phyloP scores from a whole-genome alignment of 768 basidiomycete genomes.

The Lactarius tabidus region DNA sequence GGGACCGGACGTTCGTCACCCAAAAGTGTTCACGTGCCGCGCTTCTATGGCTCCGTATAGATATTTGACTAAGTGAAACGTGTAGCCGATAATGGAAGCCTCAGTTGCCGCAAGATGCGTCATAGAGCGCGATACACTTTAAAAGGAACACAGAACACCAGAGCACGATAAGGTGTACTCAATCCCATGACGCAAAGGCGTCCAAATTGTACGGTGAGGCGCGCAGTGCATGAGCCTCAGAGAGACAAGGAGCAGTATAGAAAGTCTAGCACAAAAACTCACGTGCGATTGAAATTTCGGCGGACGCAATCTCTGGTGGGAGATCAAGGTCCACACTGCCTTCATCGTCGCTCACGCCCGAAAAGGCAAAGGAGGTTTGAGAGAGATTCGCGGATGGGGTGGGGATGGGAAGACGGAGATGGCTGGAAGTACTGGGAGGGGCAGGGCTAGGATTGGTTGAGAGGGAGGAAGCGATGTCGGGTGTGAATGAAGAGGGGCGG shows the following conservation, averaged over 20 bases:
- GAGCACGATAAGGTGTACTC: conserved; percentile 1
- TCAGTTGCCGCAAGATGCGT: not conserved
- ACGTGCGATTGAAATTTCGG: conserved; percentile 35
- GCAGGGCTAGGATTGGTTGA: not conserved
- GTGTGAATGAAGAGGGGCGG: not conserved
- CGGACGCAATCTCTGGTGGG: conserved; percentile 32
- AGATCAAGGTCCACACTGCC: conserved; percentile 25
- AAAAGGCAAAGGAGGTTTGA: conserved; percentile 26
- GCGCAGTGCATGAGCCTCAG: not conserved
- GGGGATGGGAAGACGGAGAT: conserved; percentile 27
- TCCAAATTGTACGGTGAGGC: not conserved
- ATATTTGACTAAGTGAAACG: conserved; percentile 6
- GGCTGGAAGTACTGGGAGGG: conserved; percentile 6
- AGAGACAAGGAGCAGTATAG: not conserved
- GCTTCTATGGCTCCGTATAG: not conserved
- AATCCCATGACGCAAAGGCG: not conserved
- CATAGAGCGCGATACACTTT: conserved; percentile 1
- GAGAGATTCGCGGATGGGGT: conserved; percentile 26
- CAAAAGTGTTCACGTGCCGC: conserved; percentile 15
- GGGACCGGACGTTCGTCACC: conserved; percentile 1
- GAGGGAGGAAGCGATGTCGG: not conserved
- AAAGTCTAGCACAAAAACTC: conserved; percentile 26
- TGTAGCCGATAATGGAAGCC: conserved; percentile 11
- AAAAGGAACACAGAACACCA: conserved; percentile 4
- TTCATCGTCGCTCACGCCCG: conserved; percentile 19